A percentile compares a stretch with the other conserved stretches of the same genome.
Evolutionary conservation across 2,329 filamentous ascomycete genomes (phyloP).

Genomic region (Aureobasidium sp.): DNA sequence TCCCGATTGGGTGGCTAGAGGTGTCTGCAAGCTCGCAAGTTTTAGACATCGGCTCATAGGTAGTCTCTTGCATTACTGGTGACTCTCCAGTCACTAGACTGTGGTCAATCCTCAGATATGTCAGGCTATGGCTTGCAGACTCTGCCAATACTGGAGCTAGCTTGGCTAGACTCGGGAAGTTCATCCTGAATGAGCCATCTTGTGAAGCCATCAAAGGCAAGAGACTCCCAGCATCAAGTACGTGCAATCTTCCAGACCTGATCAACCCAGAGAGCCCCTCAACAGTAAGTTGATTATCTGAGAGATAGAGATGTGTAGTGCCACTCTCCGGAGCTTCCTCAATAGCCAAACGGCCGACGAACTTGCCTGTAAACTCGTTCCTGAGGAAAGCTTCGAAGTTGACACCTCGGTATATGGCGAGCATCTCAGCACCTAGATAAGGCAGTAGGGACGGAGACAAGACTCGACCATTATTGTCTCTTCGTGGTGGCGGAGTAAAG

Average conservation of each 20-base stretch:
- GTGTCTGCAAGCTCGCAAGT: slow-evolving; percentile 22
- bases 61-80: slow-evolving; percentile 16
- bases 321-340: slow-evolving; percentile 47
- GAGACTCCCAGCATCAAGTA: slow-evolving; percentile 47
- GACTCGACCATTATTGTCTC: slow-evolving; percentile 7
- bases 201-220: slow-evolving; percentile 22
- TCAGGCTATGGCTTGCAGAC: slow-evolving; percentile 39
- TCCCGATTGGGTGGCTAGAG: slow-evolving; percentile 14
- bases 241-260: slow-evolving; percentile 42
- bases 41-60: slow-evolving; percentile 16
- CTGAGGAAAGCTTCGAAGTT: slow-evolving; percentile 45
- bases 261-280: slow-evolving; percentile 47
- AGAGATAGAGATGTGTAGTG: slow-evolving; percentile 52
- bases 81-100: slow-evolving; percentile 42
- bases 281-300: slow-evolving; percentile 46
- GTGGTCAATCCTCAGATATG: slow-evolving; percentile 48
- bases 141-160: slow-evolving; percentile 43
- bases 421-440: slow-evolving; percentile 30
- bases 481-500: slow-evolving; percentile 24
- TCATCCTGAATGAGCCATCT: slow-evolving; percentile 19
- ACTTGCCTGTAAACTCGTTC: slow-evolving; percentile 38
- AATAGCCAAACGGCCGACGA: slow-evolving; percentile 46
- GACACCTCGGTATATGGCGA: slow-evolving; percentile 34
- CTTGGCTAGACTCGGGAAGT: slow-evolving; percentile 44
- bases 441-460: slow-evolving; percentile 22